Conservation (phyloP, 495 filamentous ascomycete genomes). For the Hypoxylon perforatum region DNA sequence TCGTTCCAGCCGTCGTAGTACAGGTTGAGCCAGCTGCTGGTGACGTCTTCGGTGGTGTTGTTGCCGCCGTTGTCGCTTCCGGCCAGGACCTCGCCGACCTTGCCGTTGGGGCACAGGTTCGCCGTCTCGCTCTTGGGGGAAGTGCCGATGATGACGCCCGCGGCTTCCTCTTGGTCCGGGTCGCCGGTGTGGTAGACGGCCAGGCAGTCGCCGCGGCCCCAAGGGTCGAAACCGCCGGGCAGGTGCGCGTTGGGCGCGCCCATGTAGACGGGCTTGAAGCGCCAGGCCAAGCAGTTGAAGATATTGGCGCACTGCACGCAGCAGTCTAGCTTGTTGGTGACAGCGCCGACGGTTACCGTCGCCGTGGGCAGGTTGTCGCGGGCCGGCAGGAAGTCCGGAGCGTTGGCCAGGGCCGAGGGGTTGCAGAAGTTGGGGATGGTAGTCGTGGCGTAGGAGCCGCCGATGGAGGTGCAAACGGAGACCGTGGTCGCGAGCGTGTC, state of each 20-base stretch:
- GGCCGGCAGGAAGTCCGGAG: constrained; percentile 22
- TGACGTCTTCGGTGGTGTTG: background rate
- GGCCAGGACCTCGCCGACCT: constrained; percentile 28
- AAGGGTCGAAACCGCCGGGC: constrained; percentile 46
- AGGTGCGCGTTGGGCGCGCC: constrained; percentile 30
- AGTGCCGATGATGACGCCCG: background rate
- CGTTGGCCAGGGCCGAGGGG: constrained; percentile 42
- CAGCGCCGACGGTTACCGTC: constrained; percentile 36
- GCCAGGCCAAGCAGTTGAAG: constrained; percentile 48
- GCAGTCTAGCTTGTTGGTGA: constrained; percentile 45
- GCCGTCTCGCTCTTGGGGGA: constrained; percentile 1
- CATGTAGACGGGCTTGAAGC: constrained; percentile 41
- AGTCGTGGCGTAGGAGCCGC: constrained; percentile 33
- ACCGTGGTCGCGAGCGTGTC: constrained; percentile 11
- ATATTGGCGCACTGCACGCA: constrained; percentile 43
- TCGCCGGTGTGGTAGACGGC: constrained; percentile 41
- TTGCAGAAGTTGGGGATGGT: constrained; percentile 47
- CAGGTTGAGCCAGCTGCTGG: constrained; percentile 34
- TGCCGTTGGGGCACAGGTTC: constrained; percentile 43
- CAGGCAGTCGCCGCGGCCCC: constrained; percentile 42
- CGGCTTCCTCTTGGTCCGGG: background rate
- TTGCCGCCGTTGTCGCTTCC: background rate
- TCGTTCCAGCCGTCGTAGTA: constrained; percentile 48
- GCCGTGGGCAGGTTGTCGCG: constrained; percentile 30
- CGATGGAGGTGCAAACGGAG: constrained; percentile 40